Evolutionary conservation across 1,139 yeast genomes (phyloP).

Genomic region (Magnusiomyces suaveolens): DNA sequence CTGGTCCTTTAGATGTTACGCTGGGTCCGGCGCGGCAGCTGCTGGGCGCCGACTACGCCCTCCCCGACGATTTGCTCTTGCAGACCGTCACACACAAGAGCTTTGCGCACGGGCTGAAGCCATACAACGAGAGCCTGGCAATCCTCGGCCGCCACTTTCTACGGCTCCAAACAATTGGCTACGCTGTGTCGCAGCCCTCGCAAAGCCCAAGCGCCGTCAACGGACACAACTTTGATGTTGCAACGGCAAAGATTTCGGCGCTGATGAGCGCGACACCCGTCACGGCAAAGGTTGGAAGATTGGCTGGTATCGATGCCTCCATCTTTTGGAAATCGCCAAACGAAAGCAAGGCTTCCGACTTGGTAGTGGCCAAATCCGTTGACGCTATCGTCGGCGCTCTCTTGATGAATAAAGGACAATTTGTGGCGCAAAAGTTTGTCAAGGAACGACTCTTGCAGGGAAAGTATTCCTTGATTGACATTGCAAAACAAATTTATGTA

Average conservation of each 20-base stretch:
- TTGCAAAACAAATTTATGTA: constrained; percentile 10
- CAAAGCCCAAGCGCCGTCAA: constrained; percentile 38
- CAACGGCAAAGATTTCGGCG: constrained; percentile 23
- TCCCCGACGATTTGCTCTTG: constrained; percentile 42
- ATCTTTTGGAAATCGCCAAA: constrained; percentile 57
- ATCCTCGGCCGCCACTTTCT: constrained; percentile 69
- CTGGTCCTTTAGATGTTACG: constrained; percentile 41
- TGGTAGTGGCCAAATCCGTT: constrained; percentile 59
- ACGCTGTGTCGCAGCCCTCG: constrained; percentile 35
- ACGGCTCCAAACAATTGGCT: constrained; percentile 49
- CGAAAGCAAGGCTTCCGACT: constrained; percentile 30
- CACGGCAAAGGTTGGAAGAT: constrained; percentile 38
- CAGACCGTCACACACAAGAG: constrained; percentile 89
- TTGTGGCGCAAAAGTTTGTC: constrained; percentile 30
- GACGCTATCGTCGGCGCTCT: constrained; percentile 78
- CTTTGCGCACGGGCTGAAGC: constrained; percentile 81
- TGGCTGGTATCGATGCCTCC: constrained; percentile 31
- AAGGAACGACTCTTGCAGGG: constrained; percentile 26
- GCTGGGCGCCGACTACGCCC: constrained; percentile 41
- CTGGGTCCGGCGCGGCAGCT: constrained; percentile 42
- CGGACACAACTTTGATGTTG: constrained; percentile 49
- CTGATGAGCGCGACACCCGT: constrained; percentile 27
- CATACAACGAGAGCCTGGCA: constrained; percentile 77
- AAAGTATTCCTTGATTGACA: constrained; percentile 21
- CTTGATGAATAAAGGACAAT: constrained; percentile 53